These are phyloP conservation scores for Nannizziopsis arthrosporioides DNA, from an alignment of 2,329 filamentous ascomycete species.

Conservation along the genomic window DNA sequence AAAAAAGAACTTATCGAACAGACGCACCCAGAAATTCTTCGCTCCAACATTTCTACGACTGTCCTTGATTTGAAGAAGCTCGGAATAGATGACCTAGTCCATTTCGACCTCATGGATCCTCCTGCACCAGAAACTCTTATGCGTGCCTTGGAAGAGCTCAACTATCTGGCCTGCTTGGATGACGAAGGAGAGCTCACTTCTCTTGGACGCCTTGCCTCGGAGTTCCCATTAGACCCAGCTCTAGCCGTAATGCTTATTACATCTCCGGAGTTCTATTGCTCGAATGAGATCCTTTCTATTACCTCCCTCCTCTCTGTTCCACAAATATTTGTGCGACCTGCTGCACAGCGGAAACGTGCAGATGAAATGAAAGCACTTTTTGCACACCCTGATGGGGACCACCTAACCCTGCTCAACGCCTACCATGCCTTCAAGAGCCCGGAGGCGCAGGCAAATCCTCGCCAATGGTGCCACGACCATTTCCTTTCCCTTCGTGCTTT, in stretches of 20 bases:
- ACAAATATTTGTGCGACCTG: constrained; percentile 82
- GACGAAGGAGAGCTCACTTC: constrained; percentile 88
- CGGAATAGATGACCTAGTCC: constrained; percentile 85
- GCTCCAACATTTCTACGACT: constrained; percentile 88
- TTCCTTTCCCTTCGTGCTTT: constrained; percentile 84
- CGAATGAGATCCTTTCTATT: constrained; percentile 93
- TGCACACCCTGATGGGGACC: constrained; percentile 84
- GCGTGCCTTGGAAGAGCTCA: constrained; percentile 92
- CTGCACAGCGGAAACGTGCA: constrained; percentile 72
- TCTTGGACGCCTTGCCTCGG: constrained; percentile 76
- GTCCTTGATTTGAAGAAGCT: constrained; percentile 96
- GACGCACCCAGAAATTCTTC: constrained; percentile 89
- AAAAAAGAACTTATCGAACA: constrained; percentile 97
- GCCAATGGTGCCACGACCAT: constrained; percentile 94
- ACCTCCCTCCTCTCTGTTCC: constrained; percentile 89
- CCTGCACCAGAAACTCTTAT: constrained; percentile 97
- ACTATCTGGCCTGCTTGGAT: constrained; percentile 91
- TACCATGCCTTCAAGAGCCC: constrained; percentile 91
- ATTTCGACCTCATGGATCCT: constrained; percentile 98
- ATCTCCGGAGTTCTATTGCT: constrained; percentile 96
- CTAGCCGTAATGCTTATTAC: constrained; percentile 96
- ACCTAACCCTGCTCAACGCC: constrained; percentile 89
- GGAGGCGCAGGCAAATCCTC: constrained; percentile 57
- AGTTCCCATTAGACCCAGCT: constrained; percentile 88
- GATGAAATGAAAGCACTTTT: constrained; percentile 97